These are phyloP conservation scores for Venturia pyrina DNA, from an alignment of 2,329 filamentous ascomycete species.

Conservation along the genomic window DNA sequence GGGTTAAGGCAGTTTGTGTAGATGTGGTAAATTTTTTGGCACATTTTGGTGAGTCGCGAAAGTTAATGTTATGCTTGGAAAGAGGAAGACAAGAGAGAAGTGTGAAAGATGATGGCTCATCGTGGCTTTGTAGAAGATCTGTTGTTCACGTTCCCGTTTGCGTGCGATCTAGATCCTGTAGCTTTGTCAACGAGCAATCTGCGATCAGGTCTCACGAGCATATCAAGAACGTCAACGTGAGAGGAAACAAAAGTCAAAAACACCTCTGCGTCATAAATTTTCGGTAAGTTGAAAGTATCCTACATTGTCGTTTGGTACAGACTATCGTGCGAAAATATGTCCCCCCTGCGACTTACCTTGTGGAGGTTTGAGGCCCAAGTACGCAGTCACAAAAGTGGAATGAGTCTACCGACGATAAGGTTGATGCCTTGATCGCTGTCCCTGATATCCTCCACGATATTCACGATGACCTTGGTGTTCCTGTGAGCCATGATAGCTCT, in stretches of 20 bases:
- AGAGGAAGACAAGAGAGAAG: too few relatives aligned
- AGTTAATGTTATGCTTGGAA: too few relatives aligned
- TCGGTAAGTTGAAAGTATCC: background rate
- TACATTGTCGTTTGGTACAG: background rate
- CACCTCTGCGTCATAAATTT: too few relatives aligned
- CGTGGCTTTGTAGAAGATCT: too few relatives aligned
- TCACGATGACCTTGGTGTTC: background rate
- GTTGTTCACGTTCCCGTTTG: too few relatives aligned
- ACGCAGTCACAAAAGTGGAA: background rate
- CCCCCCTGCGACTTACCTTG: background rate
- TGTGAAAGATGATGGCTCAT: too few relatives aligned
- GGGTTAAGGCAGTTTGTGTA: background rate
- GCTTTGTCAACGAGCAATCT: too few relatives aligned
- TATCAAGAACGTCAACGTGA: too few relatives aligned
- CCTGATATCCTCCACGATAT: background rate
- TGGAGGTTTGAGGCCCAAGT: background rate
- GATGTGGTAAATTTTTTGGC: background rate
- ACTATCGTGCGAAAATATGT: background rate
- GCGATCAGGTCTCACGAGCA: too few relatives aligned
- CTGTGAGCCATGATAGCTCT: background rate
- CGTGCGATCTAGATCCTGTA: too few relatives aligned
- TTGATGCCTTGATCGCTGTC: background rate
- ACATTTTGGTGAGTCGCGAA: background rate
- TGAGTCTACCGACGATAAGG: background rate
- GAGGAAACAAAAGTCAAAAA: too few relatives aligned